Evolutionary conservation across 2,329 filamentous ascomycete genomes (phyloP).

Genomic region (Sclerotinia subarctica): DNA sequence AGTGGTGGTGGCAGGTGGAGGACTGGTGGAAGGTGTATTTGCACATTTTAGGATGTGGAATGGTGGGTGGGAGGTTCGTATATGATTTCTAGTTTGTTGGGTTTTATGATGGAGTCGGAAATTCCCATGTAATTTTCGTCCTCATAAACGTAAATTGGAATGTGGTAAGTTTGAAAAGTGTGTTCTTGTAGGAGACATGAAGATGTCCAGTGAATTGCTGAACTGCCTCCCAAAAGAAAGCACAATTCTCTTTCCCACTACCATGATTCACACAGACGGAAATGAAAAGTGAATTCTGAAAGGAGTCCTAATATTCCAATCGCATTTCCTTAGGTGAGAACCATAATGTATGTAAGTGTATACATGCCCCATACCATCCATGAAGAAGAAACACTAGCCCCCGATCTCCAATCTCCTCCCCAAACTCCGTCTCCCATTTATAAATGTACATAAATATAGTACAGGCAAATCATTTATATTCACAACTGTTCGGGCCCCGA

Average conservation of each 20-base stretch:
- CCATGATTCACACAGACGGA: not conserved
- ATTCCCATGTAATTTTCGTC: not conserved
- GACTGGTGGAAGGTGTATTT: conserved; percentile 17
- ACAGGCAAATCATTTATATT: not conserved
- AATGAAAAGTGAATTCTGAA: not conserved
- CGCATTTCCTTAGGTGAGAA: not conserved
- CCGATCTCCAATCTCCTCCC: not conserved
- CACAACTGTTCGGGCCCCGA: conserved; percentile 6
- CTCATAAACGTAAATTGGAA: not conserved
- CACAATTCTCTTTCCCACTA: not conserved
- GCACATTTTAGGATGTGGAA: not conserved
- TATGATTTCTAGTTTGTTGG: not conserved
- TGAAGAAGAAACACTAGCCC: conserved; percentile 17
- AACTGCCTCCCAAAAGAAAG: not conserved
- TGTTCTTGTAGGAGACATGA: not conserved
- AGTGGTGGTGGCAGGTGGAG: conserved; percentile 1
- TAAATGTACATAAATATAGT: conserved; percentile 18
- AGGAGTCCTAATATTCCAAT: not conserved
- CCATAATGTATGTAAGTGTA: not conserved
- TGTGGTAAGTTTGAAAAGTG: not conserved
- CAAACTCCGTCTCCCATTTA: conserved; percentile 3
- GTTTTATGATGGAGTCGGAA: not conserved
- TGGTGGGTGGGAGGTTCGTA: not conserved
- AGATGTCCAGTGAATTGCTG: not conserved
- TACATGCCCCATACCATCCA: not conserved